These are phyloP conservation scores for Homolaphlyctis polyrhiza DNA, from an alignment of 371 early-diverging fungal genomes.

Conservation along the genomic window DNA sequence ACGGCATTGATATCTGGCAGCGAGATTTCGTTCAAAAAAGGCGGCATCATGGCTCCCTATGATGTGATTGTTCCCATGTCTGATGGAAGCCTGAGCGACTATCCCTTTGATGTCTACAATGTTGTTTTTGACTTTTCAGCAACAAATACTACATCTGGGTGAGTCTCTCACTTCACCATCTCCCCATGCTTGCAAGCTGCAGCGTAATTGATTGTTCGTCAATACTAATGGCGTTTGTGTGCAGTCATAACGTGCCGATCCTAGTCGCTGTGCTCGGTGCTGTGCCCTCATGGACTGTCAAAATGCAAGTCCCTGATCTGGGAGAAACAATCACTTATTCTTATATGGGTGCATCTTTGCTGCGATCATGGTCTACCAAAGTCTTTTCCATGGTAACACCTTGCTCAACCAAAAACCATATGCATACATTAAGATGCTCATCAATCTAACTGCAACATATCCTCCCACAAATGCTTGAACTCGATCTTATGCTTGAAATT, in stretches of 20 bases:
- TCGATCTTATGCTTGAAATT: too few relatives aligned
- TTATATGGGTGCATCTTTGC: background rate
- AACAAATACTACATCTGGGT: background rate
- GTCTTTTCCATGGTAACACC: conserved; percentile 1
- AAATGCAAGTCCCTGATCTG: background rate
- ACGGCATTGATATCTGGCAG: too few relatives aligned
- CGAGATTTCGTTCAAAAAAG: background rate
- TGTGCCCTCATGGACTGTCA: background rate
- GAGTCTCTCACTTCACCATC: background rate
- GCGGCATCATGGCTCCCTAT: background rate
- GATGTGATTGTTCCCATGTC: background rate
- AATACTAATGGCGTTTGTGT: background rate
- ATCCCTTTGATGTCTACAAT: conserved; percentile 3
- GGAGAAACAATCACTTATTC: background rate
- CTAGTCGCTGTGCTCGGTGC: background rate
- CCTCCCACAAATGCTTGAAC: too few relatives aligned
- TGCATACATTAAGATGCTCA: too few relatives aligned
- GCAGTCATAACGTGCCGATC: background rate
- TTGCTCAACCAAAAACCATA: too few relatives aligned
- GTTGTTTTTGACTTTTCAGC: background rate
- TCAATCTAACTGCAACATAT: too few relatives aligned
- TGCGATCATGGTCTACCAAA: background rate
- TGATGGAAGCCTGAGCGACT: background rate
- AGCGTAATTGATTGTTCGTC: background rate
- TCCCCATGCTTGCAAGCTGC: too few relatives aligned